Base-by-base conservation (phyloP, 495 filamentous ascomycete genomes). In the Venustampulla echinocandica region DNA sequence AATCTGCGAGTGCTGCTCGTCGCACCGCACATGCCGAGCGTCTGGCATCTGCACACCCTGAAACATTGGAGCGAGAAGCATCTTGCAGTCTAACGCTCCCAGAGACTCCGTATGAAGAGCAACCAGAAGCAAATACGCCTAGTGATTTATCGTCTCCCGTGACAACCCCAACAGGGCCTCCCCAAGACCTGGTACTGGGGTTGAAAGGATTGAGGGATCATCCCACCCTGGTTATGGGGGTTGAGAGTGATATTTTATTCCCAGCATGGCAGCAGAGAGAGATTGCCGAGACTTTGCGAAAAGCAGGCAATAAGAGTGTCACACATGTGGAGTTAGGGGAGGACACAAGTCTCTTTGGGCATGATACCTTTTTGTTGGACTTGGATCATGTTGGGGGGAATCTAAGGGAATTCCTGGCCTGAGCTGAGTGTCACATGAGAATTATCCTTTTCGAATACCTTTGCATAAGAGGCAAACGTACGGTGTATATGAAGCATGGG, bases 261-360 rank as follows among this genome's bases (percentile, higher is more conserved):
- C 92, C 92, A 1, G 87, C 93, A 1, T 99, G 92, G 90, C 92
- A 99, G 65, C 92, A 99, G 69, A 77, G 86, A 28, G 92, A 99
- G 64, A 81, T 97, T 52, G 93, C 92, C 2, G 79, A 87, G 58
- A 84, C 93, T 1, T 65, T 99, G 53, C 74, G 79, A 43, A 72
- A 70, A 22, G 73, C 74, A 0, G 92, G 93, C 1, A 97, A 95
- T 55, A 65, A 72, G 44, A 77, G 66, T 9, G 88, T 97, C 1
- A 80, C 79, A 43, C 88, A 99, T 66, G 74, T 88, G 7, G 93
- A 99, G 61, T 67, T 97, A 21, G 92, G 88, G 32, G 88, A 95
- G 65, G 89, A 95, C 63, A 70, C 86, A 48, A 94, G 87, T 42
- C 54, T 94, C 48, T 99, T 97, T 59, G 92, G 92, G 4, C 92